Evolutionary conservation across 441 rosid genomes (phyloP), one percentile per base, ranked within the genome.

Genomic region (Adansonia gregorii): DNA sequence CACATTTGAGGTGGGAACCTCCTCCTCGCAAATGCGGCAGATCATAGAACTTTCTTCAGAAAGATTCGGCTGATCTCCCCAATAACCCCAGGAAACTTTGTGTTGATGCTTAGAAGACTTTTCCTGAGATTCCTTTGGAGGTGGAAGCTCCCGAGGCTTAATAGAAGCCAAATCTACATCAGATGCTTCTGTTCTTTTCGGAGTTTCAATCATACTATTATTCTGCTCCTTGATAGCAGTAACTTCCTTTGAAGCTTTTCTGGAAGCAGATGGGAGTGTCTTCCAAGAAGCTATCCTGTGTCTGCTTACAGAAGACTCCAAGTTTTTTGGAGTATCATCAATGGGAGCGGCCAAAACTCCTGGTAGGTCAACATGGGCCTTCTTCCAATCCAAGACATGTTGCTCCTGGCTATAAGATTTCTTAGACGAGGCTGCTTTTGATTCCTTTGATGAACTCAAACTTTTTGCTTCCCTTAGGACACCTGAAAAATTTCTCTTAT

Each of bases 21-120:
- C 98, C 89, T 96, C 98, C 88, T 94, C 99, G 64, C 98, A 96
- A 83, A 96, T 96, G 73, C 99, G 95, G 76, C 99, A 96, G 78
- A 96, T 94, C 67, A 96, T 96, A 77, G 97, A 91, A 84, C 84
- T 86, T 60, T 91, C 99, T 65, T 93, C 98, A 20, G 89, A 79
- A 78, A 83, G 56, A 84, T 82, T 86, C 61, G 86, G 90, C 68
- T 90, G 97, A 67, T 92, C 96, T 63, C 92, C 94, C 98, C 98
- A 93, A 77, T 90, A 79, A 88, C 99, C 98, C 98, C 98, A 96
- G 81, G 98, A 94, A 80, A 73, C 74, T 83, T 89, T 93, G 82
- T 89, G 95, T 78, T 85, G 94, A 84, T 93, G 98, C 92, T 90
- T 96, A 65, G 87, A 79, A 22, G 91, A 76, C 69, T 83, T 84